phyloP scores from a whole-genome alignment of 306 rosid species.

The Quercus alba region DNA sequence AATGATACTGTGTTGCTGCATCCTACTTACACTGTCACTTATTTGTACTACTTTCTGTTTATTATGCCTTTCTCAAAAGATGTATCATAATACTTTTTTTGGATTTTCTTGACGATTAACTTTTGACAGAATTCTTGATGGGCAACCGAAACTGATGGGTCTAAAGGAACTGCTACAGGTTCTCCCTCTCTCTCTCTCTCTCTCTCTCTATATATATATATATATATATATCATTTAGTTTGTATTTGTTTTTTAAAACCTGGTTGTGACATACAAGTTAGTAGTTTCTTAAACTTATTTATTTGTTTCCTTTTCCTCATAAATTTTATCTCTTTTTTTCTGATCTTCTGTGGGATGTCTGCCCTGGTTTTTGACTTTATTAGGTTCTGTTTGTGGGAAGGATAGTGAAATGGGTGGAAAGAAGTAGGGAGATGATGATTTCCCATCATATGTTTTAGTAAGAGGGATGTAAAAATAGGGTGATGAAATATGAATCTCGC shows the following conservation, averaged over 20 bases:
- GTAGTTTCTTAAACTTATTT: not conserved
- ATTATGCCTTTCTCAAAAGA: not conserved
- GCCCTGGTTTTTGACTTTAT: too few relatives aligned
- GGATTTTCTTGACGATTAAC: constrained; percentile 11
- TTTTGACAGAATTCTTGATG: constrained; percentile 65
- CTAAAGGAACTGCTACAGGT: constrained; percentile 87
- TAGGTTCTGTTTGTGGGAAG: too few relatives aligned
- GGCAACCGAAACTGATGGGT: constrained; percentile 90
- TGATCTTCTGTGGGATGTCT: too few relatives aligned
- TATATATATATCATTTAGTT: too few relatives aligned
- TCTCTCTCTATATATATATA: not conserved
- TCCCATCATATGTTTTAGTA: too few relatives aligned
- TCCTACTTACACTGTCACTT: not conserved
- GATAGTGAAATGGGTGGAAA: too few relatives aligned
- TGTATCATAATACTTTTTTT: constrained; percentile 4
- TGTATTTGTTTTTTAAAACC: too few relatives aligned
- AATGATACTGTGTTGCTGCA: not conserved
- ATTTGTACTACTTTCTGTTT: not conserved
- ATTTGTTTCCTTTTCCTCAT: not conserved
- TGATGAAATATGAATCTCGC: too few relatives aligned
- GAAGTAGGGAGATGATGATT: too few relatives aligned
- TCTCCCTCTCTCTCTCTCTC: constrained; percentile 6
- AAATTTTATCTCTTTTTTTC: too few relatives aligned
- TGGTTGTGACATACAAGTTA: not conserved
- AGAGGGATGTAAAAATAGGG: too few relatives aligned